phyloP scores from a whole-genome alignment of 805 yeast genomes.

The Myxozyma kluyveri region DNA sequence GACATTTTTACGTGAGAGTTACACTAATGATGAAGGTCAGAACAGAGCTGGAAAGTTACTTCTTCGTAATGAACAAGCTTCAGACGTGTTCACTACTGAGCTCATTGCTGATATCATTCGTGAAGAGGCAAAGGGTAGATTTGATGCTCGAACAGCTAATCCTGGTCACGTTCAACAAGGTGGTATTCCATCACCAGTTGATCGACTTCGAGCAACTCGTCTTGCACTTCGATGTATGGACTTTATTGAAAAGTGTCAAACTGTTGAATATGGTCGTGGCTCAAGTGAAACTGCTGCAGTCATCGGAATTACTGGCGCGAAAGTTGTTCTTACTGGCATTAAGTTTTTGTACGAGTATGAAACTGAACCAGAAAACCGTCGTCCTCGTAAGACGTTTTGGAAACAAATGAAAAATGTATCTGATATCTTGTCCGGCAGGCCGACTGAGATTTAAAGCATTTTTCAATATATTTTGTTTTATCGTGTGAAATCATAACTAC shows the following conservation, averaged over 20 bases:
- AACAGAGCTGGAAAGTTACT: constrained; percentile 81
- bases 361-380: constrained; percentile 74
- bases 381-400: constrained; percentile 91
- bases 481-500: too few relatives aligned
- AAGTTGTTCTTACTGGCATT: constrained; percentile 69
- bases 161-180: constrained; percentile 99
- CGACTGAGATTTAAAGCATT: constrained; percentile 1
- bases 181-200: constrained; percentile 90
- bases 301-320: constrained; percentile 76
- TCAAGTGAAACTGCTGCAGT: constrained; percentile 65
- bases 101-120: constrained; percentile 79
- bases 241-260: constrained; percentile 64
- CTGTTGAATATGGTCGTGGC: constrained; percentile 14
- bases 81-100: constrained; percentile 76
- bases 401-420: constrained; percentile 58
- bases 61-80: constrained; percentile 79
- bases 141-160: constrained; percentile 89
- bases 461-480: neutral
- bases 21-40: constrained; percentile 71
- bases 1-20: constrained; percentile 62
- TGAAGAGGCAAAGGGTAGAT: constrained; percentile 70
- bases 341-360: constrained; percentile 80
- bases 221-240: constrained; percentile 86
- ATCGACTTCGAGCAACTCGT: constrained; percentile 84
- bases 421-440: constrained; percentile 22